Evolutionary conservation across 441 rosid species (phyloP).

Genomic region (Kokia cookei): DNA sequence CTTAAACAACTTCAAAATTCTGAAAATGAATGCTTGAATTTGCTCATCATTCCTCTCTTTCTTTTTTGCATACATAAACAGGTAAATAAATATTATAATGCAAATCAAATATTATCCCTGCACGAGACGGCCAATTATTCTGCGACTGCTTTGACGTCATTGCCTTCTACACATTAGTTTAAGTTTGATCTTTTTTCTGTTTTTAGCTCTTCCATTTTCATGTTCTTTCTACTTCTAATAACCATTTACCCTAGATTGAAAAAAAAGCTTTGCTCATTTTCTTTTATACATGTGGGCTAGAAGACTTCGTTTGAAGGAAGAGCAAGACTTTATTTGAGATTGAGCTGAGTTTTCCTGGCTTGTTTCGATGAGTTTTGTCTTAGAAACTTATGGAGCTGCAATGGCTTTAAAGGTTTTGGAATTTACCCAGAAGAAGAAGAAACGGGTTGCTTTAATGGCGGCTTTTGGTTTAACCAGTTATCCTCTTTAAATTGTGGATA

Average conservation of each 20-base stretch:
- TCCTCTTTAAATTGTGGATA: background rate
- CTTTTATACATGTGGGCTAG: background rate
- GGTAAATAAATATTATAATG: background rate
- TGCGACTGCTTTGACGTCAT: background rate
- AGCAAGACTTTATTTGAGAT: background rate
- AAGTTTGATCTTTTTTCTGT: background rate
- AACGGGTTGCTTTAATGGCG: constrained; percentile 39
- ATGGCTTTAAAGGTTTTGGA: constrained; percentile 31
- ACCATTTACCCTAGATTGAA: background rate
- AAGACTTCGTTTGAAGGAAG: background rate
- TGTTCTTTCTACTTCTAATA: background rate
- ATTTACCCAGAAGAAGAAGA: constrained; percentile 40
- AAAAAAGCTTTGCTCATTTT: no score
- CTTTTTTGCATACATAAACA: background rate
- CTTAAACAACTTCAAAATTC: background rate
- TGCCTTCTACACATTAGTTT: background rate
- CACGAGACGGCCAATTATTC: background rate
- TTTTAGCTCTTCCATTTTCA: background rate
- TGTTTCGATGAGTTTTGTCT: background rate
- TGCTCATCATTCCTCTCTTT: background rate
- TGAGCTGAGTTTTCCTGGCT: background rate
- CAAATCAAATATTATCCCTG: background rate
- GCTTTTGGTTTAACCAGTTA: constrained; percentile 39
- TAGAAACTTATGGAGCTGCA: constrained; percentile 25
- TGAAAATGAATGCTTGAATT: background rate